Evolutionary conservation across 2,329 filamentous ascomycete genomes (phyloP), one percentile per base, ranked within the genome.

Genomic region (Botryosphaeria agaves): DNA sequence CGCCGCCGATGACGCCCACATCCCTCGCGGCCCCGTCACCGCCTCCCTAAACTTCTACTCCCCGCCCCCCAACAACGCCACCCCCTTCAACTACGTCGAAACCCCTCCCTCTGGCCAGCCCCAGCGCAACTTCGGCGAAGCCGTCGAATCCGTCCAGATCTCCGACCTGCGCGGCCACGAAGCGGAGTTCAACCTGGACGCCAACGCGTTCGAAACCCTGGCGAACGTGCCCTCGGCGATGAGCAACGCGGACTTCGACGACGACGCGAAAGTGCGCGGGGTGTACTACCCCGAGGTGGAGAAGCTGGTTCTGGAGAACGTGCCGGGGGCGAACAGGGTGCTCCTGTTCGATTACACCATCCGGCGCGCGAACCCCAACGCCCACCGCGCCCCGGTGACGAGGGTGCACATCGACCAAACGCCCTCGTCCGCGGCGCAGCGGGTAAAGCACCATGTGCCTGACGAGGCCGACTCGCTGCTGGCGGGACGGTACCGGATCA

Each of bases 321-420:
- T 91, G 11, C 72, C 76, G 0, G 79, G 76, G 31, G 65, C 69
- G 16, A 63, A 68, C 33, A 63, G 65, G 4, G 61, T 92, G 18
- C 59, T 81, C 41, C 58, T 92, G 47, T 93, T 92, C 55, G 83
- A 92, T 60, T 80, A 93, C 58, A 92, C 83, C 5, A 71, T 92
- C 49, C 76, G 84, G n/a, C 69, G 78, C 25, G 61, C 69, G 7
- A 48, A 53, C 2, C 65, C 72, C 0, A 52, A 59, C 31, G 67
- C 77, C 0, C 51, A 53, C n/a, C 69, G 83, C 28, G 61, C 57
- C 2, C 82, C 84, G 2, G 82, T 91, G 0, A 69, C 62, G 8
- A 54, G 68, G 24, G 79, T 79, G 0, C 84, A 93, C 52, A 78
- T 92, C 37, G 84, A 93, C 50, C 84, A 93, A 55, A 89, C 82